Evolutionary conservation across 2,329 filamentous ascomycete species (phyloP), one percentile per base, ranked within the genome.

Genomic region (Tetracladium maxilliforme): DNA sequence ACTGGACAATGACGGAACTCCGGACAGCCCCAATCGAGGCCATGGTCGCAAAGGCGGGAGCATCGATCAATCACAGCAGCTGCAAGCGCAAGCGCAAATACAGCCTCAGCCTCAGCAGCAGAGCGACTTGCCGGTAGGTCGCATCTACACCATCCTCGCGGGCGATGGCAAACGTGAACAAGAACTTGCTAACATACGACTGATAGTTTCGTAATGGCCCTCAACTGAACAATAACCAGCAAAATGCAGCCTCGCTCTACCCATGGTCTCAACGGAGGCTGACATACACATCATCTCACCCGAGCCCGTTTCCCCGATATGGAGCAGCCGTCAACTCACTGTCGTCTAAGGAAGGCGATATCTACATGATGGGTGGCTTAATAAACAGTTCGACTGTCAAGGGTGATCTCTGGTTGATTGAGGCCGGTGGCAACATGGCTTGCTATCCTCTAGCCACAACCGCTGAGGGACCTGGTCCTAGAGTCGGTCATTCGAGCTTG

Each of bases 391-490:
- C 84, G 19, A 93, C 83, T 3, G 90, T 95, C 22, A 94, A 94
- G 47, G 90, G 90, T 23, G 90, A 98, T 54, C 54, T 98, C 23
- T 98, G 92, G 92, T 79, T 95, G 73, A 79, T 95, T 23, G 90
- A 98, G 50, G 82, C 84, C 32, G 84, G 78, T 26, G 77, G 75
- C 7, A 86, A 70, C 47, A 71, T 95, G 61, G 70, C 82, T 13
- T 95, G 90, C 51, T 92, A 92, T 47, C 87, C 86, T 14, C 71
- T 98, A 28, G 71, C 79, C 8, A 94, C 90, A 1, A 90, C 84
- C 1, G 80, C 84, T 12, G 90, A 98, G 51, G 90, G 90, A 0
- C 92, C 90, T 2, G 86, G 90, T 4, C 90, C 92, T 2, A 71
- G 90, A 56, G 90, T 98, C 26, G 90, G 90, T 4, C 90, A 98